These are phyloP conservation scores for Penicillium pancosmium DNA, from an alignment of 495 filamentous ascomycete species.

Conservation along the genomic window DNA sequence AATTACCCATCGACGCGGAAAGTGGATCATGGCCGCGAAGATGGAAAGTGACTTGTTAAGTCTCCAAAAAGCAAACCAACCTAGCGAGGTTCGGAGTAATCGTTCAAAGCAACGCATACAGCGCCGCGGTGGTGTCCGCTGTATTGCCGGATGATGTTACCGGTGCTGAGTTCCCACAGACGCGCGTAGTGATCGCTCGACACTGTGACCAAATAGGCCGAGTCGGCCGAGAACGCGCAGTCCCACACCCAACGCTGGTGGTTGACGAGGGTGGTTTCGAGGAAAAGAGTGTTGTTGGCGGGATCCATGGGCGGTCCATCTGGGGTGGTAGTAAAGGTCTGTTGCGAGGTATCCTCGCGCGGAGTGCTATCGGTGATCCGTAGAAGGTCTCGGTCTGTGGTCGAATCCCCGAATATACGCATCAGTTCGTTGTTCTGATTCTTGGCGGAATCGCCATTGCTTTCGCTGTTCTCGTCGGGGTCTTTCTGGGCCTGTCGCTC, in stretches of 20 bases:
- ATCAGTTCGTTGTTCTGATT: slow-evolving; percentile 26
- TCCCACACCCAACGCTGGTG: slow-evolving; percentile 99
- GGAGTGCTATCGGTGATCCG: slow-evolving; percentile 29
- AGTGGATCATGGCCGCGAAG: not conserved
- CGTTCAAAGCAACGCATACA: slow-evolving; percentile 95
- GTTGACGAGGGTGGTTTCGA: slow-evolving; percentile 87
- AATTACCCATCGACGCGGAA: too few species aligned
- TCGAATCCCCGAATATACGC: slow-evolving; percentile 29
- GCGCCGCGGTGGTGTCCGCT: slow-evolving; percentile 96
- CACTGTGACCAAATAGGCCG: slow-evolving; percentile 95
- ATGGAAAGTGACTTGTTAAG: not conserved
- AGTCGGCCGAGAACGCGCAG: slow-evolving; percentile 96
- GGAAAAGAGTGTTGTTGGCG: slow-evolving; percentile 61
- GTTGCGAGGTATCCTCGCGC: slow-evolving; percentile 36
- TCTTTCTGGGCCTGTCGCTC: slow-evolving; percentile 25
- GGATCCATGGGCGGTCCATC: slow-evolving; percentile 52
- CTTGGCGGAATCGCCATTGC: slow-evolving; percentile 17
- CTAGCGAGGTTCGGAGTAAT: slow-evolving; percentile 78
- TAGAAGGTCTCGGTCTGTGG: slow-evolving; percentile 27
- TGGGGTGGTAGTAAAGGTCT: slow-evolving; percentile 42
- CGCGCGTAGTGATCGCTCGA: slow-evolving; percentile 96
- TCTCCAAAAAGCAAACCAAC: not conserved
- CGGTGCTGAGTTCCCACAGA: slow-evolving; percentile 86
- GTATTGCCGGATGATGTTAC: slow-evolving; percentile 94
- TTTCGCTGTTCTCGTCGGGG: slow-evolving; percentile 9